phyloP scores from a whole-genome alignment of 2,329 filamentous ascomycete species.

The Ascochyta clinopodiicola region DNA sequence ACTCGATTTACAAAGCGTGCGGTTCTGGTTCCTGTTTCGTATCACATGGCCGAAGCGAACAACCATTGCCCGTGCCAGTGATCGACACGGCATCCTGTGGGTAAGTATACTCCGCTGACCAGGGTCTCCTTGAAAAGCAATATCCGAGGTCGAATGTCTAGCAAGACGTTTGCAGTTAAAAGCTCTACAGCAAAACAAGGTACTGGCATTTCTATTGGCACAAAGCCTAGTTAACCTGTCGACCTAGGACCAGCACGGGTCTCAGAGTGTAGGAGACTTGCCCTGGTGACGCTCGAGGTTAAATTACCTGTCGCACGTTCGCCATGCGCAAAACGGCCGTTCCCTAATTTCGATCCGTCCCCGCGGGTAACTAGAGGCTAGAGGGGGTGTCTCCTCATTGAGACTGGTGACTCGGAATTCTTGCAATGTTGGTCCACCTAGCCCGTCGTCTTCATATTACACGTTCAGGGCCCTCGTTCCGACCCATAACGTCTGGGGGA shows the following conservation, averaged over 20 bases:
- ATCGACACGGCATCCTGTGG: slow-evolving; percentile 7
- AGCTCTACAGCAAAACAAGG: not conserved
- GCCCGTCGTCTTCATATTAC: slow-evolving; percentile 13
- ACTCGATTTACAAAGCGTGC: slow-evolving; percentile 10
- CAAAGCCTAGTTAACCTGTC: not conserved
- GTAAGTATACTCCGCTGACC: not conserved
- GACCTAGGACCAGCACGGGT: slow-evolving; percentile 9
- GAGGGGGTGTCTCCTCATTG: not conserved
- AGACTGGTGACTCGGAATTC: slow-evolving; percentile 7
- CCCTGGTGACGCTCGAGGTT: slow-evolving; percentile 1
- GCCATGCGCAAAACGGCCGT: slow-evolving; percentile 14
- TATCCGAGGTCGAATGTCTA: slow-evolving; percentile 10
- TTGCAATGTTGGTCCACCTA: slow-evolving; percentile 3
- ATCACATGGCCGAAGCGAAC: slow-evolving; percentile 8
- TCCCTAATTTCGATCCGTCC: slow-evolving; percentile 21
- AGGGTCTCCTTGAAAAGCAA: slow-evolving; percentile 14
- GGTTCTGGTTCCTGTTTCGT: slow-evolving; percentile 12
- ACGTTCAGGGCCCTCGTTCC: slow-evolving; percentile 2
- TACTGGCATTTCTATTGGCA: not conserved
- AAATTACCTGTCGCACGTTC: slow-evolving; percentile 18
- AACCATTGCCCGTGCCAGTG: slow-evolving; percentile 13
- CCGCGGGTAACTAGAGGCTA: slow-evolving; percentile 14
- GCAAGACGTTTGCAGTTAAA: not conserved
- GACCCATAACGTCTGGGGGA: slow-evolving; percentile 15
- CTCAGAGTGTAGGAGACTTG: slow-evolving; percentile 1